Conservation (phyloP, 208 protist genomes). For the Crithidia acanthocephali region DNA sequence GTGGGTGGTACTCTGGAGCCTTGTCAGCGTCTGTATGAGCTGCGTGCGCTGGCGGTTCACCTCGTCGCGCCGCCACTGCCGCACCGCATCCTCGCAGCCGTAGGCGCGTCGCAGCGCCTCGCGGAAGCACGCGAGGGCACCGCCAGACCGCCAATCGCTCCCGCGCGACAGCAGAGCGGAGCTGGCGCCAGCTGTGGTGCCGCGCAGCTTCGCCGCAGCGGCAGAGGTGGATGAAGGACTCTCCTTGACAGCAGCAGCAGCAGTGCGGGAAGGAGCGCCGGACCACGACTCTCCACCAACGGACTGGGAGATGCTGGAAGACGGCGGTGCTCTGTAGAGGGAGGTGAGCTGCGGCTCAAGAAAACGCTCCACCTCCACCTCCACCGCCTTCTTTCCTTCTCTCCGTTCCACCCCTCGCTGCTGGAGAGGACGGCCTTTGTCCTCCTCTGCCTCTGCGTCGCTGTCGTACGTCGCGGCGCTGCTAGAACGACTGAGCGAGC, state of each 20-base stretch:
- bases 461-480: slow-evolving; percentile 31
- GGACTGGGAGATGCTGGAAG: background rate
- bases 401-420: too few species aligned
- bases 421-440: too few species aligned
- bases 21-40: slow-evolving; percentile 8
- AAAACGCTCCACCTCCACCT: background rate
- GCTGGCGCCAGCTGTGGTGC: background rate
- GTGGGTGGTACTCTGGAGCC: background rate
- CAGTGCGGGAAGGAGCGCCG: background rate
- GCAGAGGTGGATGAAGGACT: too few species aligned
- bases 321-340: slow-evolving; percentile 20
- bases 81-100: slow-evolving; percentile 26
- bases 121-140: slow-evolving; percentile 15
- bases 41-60: slow-evolving; percentile 13
- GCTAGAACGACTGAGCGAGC: background rate
- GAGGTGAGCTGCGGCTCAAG: slow-evolving; percentile 20
- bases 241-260: too few species aligned
- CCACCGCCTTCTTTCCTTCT: too few species aligned
- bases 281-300: slow-evolving; percentile 1
- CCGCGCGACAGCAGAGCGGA: background rate
- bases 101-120: slow-evolving; percentile 30
- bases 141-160: background rate
- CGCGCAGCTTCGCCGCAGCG: too few species aligned
- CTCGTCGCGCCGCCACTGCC: slow-evolving; percentile 12
- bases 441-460: slow-evolving; percentile 17